Percentiles rank a stretch among this genome's conserved stretches.
These are phyloP conservation scores for Allantophomopsis cytisporea DNA, from an alignment of 2,329 filamentous ascomycete genomes.

Conservation along the genomic window DNA sequence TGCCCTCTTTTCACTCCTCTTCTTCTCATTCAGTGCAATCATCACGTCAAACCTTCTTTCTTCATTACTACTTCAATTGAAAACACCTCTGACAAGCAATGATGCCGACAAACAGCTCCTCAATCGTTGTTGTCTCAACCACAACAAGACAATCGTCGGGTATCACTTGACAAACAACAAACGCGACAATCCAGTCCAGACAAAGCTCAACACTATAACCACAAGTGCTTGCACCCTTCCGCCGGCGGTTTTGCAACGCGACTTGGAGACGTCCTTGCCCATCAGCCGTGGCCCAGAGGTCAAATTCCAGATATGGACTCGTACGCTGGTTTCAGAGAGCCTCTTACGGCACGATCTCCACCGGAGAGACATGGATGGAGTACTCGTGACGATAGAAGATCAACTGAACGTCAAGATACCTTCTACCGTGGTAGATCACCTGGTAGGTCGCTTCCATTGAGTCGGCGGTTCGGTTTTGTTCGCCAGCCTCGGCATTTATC, in stretches of 20 bases:
- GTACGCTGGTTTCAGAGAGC: conserved; percentile 17
- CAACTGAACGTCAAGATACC: conserved; percentile 24
- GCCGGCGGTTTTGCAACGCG: too few relatives aligned
- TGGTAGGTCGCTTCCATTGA: conserved; percentile 35
- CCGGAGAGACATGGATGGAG: conserved; percentile 18
- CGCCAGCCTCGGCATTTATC: too few relatives aligned
- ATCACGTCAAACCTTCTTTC: too few relatives aligned
- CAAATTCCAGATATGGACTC: conserved; percentile 10
- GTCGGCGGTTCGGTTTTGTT: too few relatives aligned
- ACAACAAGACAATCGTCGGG: conserved; percentile 12
- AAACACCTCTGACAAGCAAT: conserved; percentile 21
- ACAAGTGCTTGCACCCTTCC: background rate
- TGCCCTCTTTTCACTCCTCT: background rate
- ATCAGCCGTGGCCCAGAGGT: too few relatives aligned
- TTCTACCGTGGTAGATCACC: conserved; percentile 58
- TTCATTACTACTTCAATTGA: conserved; percentile 7
- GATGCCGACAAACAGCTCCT: conserved; percentile 21
- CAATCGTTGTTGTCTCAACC: conserved; percentile 10
- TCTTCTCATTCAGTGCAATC: background rate
- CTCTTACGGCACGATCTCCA: conserved; percentile 17
- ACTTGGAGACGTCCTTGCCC: too few relatives aligned
- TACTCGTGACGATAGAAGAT: conserved; percentile 16
- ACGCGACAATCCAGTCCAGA: background rate
- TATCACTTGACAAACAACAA: conserved; percentile 17
- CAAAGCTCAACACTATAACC: background rate